These are phyloP conservation scores for Eucalyptus marginata DNA, from an alignment of 345 rosid species.

Conservation along the genomic window DNA sequence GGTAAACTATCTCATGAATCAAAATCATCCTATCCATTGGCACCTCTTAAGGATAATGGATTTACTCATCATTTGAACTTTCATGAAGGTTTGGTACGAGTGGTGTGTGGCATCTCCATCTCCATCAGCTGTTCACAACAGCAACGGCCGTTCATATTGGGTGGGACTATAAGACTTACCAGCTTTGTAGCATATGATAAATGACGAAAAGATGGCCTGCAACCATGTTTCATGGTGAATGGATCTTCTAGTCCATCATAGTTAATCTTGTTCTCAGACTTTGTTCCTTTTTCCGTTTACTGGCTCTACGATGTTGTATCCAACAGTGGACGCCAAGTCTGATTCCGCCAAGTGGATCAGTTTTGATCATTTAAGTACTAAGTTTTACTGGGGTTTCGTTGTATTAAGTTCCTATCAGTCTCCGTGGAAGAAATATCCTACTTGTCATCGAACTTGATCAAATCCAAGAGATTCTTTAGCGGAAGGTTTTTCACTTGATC, in stretches of 20 bases:
- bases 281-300: background rate
- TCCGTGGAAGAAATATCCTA: background rate
- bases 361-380: background rate
- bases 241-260: background rate
- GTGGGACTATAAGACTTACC: slow-evolving; percentile 58
- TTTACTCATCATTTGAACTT: background rate
- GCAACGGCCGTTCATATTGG: slow-evolving; percentile 95
- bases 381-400: background rate
- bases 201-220: background rate
- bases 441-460: background rate
- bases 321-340: background rate
- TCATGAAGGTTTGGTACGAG: slow-evolving; percentile 88
- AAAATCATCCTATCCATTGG: background rate
- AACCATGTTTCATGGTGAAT: background rate
- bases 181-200: background rate
- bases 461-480: background rate
- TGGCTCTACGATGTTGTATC: background rate
- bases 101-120: slow-evolving; percentile 76
- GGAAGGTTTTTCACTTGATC: background rate
- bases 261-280: background rate
- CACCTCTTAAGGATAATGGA: background rate
- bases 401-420: background rate
- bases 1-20: slow-evolving; percentile 23
- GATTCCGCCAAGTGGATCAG: background rate
- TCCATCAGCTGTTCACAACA: slow-evolving; percentile 69